phyloP scores from a whole-genome alignment of 2,329 filamentous ascomycete species.

The Aspergillus felis region DNA sequence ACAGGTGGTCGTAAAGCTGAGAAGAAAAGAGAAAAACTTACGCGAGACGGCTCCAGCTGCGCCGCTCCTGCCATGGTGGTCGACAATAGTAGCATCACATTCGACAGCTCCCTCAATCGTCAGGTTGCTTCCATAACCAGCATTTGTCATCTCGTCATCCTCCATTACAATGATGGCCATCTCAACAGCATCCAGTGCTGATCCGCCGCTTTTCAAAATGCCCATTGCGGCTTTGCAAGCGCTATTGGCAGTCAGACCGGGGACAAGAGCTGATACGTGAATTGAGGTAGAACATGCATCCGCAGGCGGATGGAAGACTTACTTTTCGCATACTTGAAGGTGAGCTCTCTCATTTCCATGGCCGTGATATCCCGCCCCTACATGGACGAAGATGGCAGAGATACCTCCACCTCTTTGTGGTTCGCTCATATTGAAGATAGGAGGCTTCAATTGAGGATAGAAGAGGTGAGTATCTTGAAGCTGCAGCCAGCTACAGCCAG shows the following conservation, averaged over 20 bases:
- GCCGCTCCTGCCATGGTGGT: slow-evolving; percentile 85
- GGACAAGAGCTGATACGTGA: not conserved
- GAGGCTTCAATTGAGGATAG: not conserved
- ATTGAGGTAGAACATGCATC: not conserved
- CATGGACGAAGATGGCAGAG: slow-evolving; percentile 88
- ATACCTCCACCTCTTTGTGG: slow-evolving; percentile 45
- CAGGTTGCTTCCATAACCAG: slow-evolving; percentile 92
- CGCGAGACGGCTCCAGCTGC: slow-evolving; percentile 87
- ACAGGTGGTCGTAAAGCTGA: not conserved
- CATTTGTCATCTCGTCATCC: slow-evolving; percentile 93
- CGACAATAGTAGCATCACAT: slow-evolving; percentile 89
- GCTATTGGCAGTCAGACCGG: slow-evolving; percentile 43
- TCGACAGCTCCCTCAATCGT: slow-evolving; percentile 88
- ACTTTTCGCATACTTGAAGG: slow-evolving; percentile 84
- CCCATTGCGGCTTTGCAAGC: slow-evolving; percentile 81
- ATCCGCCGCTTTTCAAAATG: slow-evolving; percentile 71
- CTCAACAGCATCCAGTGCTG: slow-evolving; percentile 84
- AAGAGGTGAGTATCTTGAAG: not conserved
- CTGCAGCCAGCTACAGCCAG: not conserved
- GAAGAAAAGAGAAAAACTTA: slow-evolving; percentile 45
- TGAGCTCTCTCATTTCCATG: slow-evolving; percentile 79
- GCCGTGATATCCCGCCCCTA: slow-evolving; percentile 92
- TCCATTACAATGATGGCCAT: slow-evolving; percentile 83
- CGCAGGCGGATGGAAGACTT: slow-evolving; percentile 37
- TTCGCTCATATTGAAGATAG: slow-evolving; percentile 26